phyloP scores from a whole-genome alignment of 225 moss, liverwort and hornwort species.

The Thuidium tamariscinum region DNA sequence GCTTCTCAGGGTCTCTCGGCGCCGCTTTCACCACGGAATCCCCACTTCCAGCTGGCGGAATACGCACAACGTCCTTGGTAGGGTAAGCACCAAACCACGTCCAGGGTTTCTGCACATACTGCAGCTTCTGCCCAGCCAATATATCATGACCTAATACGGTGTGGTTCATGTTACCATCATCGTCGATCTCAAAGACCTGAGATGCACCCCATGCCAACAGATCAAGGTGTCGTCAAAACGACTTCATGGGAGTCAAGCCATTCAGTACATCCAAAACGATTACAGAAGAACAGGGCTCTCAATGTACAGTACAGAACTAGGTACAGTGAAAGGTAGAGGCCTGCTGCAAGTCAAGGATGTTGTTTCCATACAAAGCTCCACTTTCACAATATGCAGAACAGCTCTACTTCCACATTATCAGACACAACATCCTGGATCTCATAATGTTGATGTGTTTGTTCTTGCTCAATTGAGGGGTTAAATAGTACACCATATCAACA shows the following conservation, averaged over 20 bases:
- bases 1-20: slow-evolving; percentile 27
- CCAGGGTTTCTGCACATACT: slow-evolving; percentile 51
- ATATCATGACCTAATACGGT: slow-evolving; percentile 58
- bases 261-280: background rate
- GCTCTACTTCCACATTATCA: background rate
- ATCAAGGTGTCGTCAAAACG: background rate
- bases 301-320: background rate
- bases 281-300: background rate
- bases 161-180: slow-evolving; percentile 29
- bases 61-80: slow-evolving; percentile 39
- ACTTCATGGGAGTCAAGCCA: background rate
- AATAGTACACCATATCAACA: background rate
- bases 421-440: too few relatives aligned
- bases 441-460: background rate
- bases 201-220: background rate
- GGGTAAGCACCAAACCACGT: slow-evolving; percentile 86
- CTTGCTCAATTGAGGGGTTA: background rate
- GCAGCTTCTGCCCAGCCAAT: slow-evolving; percentile 48
- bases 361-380: background rate
- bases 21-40: slow-evolving; percentile 14
- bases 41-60: slow-evolving; percentile 2
- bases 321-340: background rate
- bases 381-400: background rate
- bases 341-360: background rate
- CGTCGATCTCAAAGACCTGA: slow-evolving; percentile 70